Evolutionary conservation across 208 protist species (phyloP).

Genomic region (Zelonia costaricensis): DNA sequence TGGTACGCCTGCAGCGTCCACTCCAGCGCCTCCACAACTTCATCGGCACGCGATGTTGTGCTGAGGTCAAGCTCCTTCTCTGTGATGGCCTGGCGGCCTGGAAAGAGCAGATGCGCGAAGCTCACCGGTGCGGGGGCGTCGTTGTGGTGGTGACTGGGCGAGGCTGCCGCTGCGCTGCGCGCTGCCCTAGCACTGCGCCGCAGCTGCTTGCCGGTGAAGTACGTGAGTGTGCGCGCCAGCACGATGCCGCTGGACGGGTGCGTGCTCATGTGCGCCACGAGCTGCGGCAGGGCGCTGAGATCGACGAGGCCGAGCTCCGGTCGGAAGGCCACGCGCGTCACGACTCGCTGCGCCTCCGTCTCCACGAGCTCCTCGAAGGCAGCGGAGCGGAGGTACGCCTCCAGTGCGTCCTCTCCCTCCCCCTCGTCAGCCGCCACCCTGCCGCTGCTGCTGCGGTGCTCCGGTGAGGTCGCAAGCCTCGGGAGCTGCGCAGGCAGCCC

Average conservation of each 20-base stretch:
- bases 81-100: constrained; percentile 27
- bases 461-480: neutral
- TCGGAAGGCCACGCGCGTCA: constrained; percentile 34
- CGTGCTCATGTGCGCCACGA: constrained; percentile 56
- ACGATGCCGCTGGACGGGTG: constrained; percentile 27
- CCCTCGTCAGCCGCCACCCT: neutral
- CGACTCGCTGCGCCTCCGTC: constrained; percentile 37
- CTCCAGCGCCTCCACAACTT: constrained; percentile 67
- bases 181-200: neutral
- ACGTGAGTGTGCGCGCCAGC: constrained; percentile 39
- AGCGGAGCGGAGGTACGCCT: constrained; percentile 34
- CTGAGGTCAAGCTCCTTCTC: constrained; percentile 83
- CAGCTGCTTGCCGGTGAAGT: constrained; percentile 36
- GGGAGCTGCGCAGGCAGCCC: neutral
- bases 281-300: constrained; percentile 55
- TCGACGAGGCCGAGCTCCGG: constrained; percentile 65
- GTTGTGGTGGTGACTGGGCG: neutral
- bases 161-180: neutral
- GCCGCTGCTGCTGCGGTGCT: neutral
- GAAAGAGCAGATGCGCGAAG: constrained; percentile 12
- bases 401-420: constrained; percentile 36
- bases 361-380: constrained; percentile 39
- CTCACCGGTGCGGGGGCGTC: constrained; percentile 1
- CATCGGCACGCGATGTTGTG: constrained; percentile 42
- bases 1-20: constrained; percentile 50